Evolutionary conservation across 2,329 filamentous ascomycete genomes (phyloP).

Genomic region (Alternaria burnsii): DNA sequence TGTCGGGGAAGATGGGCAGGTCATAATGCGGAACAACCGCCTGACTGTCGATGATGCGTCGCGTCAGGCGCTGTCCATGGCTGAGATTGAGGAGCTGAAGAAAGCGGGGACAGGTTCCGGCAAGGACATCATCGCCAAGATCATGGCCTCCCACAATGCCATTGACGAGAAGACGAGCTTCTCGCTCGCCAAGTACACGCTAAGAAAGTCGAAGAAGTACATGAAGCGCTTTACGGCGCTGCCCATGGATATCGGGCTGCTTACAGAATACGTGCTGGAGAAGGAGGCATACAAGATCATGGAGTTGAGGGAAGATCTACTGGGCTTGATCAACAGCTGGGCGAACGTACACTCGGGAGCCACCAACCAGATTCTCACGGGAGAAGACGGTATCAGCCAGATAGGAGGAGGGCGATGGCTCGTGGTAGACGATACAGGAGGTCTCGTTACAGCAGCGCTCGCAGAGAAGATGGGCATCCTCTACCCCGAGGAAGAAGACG

Average conservation of each 20-base stretch:
- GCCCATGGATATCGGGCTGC: conserved; percentile 79
- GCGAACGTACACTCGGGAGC: conserved; percentile 83
- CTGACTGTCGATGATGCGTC: conserved; percentile 69
- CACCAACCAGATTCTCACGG: conserved; percentile 40
- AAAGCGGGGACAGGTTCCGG: conserved; percentile 78
- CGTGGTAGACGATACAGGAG: conserved; percentile 86
- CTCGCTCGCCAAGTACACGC: conserved; percentile 92
- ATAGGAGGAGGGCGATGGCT: conserved; percentile 73
- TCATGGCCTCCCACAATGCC: conserved; percentile 86
- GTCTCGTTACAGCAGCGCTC: conserved; percentile 80
- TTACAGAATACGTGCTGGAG: conserved; percentile 82
- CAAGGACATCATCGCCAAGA: conserved; percentile 89
- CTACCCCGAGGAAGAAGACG: conserved; percentile 57
- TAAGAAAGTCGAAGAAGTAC: conserved; percentile 94
- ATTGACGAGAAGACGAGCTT: conserved; percentile 95
- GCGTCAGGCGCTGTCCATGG: conserved; percentile 77
- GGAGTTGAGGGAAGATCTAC: conserved; percentile 84
- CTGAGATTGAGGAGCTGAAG: conserved; percentile 76
- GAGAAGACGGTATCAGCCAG: conserved; percentile 45
- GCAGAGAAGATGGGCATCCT: conserved; percentile 90
- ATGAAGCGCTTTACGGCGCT: conserved; percentile 85
- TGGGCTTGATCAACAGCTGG: conserved; percentile 86
- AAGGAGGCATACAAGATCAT: conserved; percentile 82
- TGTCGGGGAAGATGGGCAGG: conserved; percentile 57
- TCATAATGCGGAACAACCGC: conserved; percentile 68